Percentiles rank a stretch among this genome's conserved stretches.
Evolutionary conservation across 2,329 filamentous ascomycete species (phyloP).

Genomic region (Pseudogymnoascus verrucosus): DNA sequence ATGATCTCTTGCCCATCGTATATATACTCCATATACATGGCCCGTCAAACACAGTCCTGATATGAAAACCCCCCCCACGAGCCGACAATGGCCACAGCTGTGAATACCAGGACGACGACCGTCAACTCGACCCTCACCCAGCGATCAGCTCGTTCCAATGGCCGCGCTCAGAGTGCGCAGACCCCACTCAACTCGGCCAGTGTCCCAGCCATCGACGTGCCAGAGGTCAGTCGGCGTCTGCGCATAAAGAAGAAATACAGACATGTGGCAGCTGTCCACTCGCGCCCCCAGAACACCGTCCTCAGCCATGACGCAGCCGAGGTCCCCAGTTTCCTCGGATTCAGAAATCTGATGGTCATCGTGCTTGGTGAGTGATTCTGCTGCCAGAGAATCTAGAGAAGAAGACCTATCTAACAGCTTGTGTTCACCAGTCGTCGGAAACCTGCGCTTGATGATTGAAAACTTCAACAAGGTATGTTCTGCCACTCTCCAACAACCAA

Average conservation of each 20-base stretch:
- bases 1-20: not conserved
- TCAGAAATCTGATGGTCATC: slow-evolving; percentile 92
- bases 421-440: slow-evolving; percentile 65
- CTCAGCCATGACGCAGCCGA: slow-evolving; percentile 73
- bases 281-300: slow-evolving; percentile 62
- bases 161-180: not conserved
- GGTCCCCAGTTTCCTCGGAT: slow-evolving; percentile 81
- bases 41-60: not conserved
- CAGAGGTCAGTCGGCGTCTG: not conserved
- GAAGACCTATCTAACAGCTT: slow-evolving; percentile 8
- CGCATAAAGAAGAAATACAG: slow-evolving; percentile 63
- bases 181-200: slow-evolving; percentile 9
- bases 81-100: slow-evolving; percentile 7
- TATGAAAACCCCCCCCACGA: not conserved
- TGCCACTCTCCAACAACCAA: not conserved
- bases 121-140: slow-evolving; percentile 2
- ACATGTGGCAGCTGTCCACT: slow-evolving; percentile 84
- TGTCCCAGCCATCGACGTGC: not conserved
- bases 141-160: slow-evolving; percentile 8
- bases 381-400: slow-evolving; percentile 1
- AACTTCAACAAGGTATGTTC: slow-evolving; percentile 77
- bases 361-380: slow-evolving; percentile 58
- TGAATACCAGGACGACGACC: not conserved
- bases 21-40: not conserved
- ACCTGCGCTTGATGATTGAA: slow-evolving; percentile 88